Conservation (phyloP, 1,139 yeast genomes). For the Scheffersomyces quercinus region DNA sequence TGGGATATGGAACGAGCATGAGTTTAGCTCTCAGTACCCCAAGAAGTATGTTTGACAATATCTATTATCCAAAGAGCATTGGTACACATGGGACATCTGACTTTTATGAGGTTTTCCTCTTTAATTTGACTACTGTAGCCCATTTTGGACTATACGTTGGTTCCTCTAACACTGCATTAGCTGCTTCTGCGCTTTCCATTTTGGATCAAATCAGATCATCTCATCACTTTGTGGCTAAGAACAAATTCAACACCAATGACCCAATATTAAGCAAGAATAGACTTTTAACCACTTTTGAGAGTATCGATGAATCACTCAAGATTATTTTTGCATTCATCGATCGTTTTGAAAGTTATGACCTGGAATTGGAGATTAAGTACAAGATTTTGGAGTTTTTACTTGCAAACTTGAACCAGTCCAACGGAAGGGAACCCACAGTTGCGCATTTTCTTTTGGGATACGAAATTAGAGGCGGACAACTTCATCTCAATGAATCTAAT, state of each 20-base stretch:
- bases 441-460: slow-evolving; percentile 82
- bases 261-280: slow-evolving; percentile 56
- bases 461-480: slow-evolving; percentile 34
- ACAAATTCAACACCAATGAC: slow-evolving; percentile 25
- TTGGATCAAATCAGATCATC: slow-evolving; percentile 54
- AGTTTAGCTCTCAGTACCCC: slow-evolving; percentile 27
- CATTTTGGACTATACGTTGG: slow-evolving; percentile 75
- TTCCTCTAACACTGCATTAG: slow-evolving; percentile 47
- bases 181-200: slow-evolving; percentile 54
- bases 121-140: slow-evolving; percentile 67
- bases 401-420: slow-evolving; percentile 44
- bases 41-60: slow-evolving; percentile 48
- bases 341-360: slow-evolving; percentile 55
- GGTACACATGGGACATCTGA: slow-evolving; percentile 65
- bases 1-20: slow-evolving; percentile 29
- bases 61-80: slow-evolving; percentile 50
- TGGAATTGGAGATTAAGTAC: slow-evolving; percentile 51
- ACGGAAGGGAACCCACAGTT: slow-evolving; percentile 48
- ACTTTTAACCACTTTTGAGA: slow-evolving; percentile 69
- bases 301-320: slow-evolving; percentile 69
- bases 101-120: slow-evolving; percentile 70
- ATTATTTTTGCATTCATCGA: slow-evolving; percentile 73
- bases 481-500: slow-evolving; percentile 17
- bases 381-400: slow-evolving; percentile 60
- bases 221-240: slow-evolving; percentile 45